These are phyloP conservation scores for Tuber borchii DNA, from an alignment of 495 filamentous ascomycete genomes.

Conservation along the genomic window DNA sequence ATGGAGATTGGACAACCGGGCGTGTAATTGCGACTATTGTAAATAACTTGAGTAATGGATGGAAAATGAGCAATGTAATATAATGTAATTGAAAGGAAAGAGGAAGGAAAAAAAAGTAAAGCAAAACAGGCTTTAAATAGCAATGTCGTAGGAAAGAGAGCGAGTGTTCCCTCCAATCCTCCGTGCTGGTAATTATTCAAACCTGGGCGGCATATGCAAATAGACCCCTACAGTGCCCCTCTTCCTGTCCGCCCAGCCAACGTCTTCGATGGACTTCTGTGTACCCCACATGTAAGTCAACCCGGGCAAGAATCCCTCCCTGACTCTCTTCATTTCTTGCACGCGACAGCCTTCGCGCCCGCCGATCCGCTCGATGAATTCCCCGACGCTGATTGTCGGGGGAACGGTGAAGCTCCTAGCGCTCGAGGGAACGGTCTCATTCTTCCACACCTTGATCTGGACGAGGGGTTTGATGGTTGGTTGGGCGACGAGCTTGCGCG, in stretches of 20 bases:
- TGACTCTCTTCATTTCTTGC: slow-evolving; percentile 1
- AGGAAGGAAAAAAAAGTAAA: neutral
- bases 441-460: slow-evolving; percentile 5
- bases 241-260: neutral
- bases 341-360: neutral
- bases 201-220: neutral
- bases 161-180: neutral
- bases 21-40: neutral
- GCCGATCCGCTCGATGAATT: slow-evolving; percentile 1
- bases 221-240: neutral
- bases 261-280: slow-evolving; percentile 2
- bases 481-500: neutral
- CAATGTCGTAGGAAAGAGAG: neutral
- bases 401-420: neutral
- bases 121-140: neutral
- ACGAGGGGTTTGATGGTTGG: neutral
- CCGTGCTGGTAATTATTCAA: neutral
- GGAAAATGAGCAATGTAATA: neutral
- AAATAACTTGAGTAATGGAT: neutral
- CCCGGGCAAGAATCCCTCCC: slow-evolving; percentile 3
- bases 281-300: slow-evolving; percentile 2
- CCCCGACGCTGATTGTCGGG: slow-evolving; percentile 1
- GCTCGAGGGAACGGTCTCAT: neutral
- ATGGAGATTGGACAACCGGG: neutral
- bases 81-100: neutral